phyloP scores from a whole-genome alignment of 1,284 basidiomycete genomes.

The Ganoderma boninense region DNA sequence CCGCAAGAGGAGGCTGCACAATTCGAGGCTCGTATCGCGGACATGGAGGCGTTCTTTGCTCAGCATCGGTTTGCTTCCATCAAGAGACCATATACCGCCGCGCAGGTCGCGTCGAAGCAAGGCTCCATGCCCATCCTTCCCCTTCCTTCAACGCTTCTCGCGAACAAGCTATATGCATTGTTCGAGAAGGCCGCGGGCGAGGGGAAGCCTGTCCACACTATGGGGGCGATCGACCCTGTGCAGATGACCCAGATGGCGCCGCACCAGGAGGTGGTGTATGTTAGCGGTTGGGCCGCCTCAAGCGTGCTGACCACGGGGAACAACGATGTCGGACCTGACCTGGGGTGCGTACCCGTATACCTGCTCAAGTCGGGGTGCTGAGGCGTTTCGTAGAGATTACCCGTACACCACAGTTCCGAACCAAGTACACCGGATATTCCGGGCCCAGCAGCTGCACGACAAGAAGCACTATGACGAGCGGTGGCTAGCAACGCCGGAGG shows the following conservation, averaged over 20 bases:
- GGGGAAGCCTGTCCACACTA: conserved; percentile 80
- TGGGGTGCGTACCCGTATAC: conserved; percentile 69
- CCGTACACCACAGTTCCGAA: conserved; percentile 96
- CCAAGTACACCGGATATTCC: conserved; percentile 87
- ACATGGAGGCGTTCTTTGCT: conserved; percentile 79
- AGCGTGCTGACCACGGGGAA: conserved; percentile 90
- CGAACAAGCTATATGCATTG: conserved; percentile 83
- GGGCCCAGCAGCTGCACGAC: conserved; percentile 88
- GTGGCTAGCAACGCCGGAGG: conserved; percentile 69
- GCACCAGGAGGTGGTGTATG: conserved; percentile 94
- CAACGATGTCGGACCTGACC: conserved; percentile 98
- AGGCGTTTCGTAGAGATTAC: conserved; percentile 69
- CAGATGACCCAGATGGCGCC: conserved; percentile 98
- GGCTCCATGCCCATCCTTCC: conserved; percentile 85
- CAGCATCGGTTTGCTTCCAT: conserved; percentile 79
- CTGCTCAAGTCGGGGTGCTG: background rate
- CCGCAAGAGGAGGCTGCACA: conserved; percentile 69
- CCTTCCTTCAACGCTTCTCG: conserved; percentile 78
- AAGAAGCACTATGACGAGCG: conserved; percentile 90
- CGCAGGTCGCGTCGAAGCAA: conserved; percentile 86
- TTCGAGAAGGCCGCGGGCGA: conserved; percentile 72
- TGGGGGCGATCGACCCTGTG: conserved; percentile 91
- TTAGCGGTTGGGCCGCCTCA: conserved; percentile 93
- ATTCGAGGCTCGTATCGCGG: conserved; percentile 69
- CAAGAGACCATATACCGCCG: conserved; percentile 82